Evolutionary conservation across 1,139 yeast genomes (phyloP).

Genomic region (Yamadazyma spencermartinsiae): DNA sequence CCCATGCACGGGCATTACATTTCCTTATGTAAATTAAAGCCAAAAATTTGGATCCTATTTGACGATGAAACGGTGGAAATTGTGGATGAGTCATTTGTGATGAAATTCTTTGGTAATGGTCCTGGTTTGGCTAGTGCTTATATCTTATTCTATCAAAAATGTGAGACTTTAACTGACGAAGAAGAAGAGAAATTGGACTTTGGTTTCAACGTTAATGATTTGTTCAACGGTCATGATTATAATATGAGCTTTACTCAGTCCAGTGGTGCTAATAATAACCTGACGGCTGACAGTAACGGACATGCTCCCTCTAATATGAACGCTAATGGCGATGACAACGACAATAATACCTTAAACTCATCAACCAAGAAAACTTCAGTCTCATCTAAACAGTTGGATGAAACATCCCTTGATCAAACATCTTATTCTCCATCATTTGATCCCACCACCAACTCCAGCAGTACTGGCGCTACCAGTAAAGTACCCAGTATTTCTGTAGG

Average conservation of each 20-base stretch:
- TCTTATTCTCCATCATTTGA: constrained; percentile 2
- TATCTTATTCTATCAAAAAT: constrained; percentile 66
- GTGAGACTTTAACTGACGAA: constrained; percentile 23
- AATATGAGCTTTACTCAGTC: constrained; percentile 4
- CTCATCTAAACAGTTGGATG: constrained; percentile 9
- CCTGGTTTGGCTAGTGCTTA: constrained; percentile 92
- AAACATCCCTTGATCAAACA: constrained; percentile 2
- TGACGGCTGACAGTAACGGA: background rate
- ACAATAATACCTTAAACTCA: constrained; percentile 10
- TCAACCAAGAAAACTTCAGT: constrained; percentile 11
- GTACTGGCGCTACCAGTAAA: background rate
- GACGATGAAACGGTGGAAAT: constrained; percentile 95
- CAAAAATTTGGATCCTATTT: constrained; percentile 85
- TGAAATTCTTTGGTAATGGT: constrained; percentile 85
- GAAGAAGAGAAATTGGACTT: constrained; percentile 28
- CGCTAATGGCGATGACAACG: constrained; percentile 6
- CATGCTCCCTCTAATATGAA: background rate
- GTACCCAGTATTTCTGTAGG: constrained; percentile 1
- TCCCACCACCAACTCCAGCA: constrained; percentile 1
- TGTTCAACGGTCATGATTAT: constrained; percentile 19
- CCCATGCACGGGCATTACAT: constrained; percentile 98
- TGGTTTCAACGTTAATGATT: constrained; percentile 35
- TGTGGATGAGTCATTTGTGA: constrained; percentile 80
- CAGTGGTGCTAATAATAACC: background rate
- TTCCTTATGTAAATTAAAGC: constrained; percentile 75